Evolutionary conservation across 75 land plant genomes (phyloP).

Genomic region (Isoetes taiwanensis): DNA sequence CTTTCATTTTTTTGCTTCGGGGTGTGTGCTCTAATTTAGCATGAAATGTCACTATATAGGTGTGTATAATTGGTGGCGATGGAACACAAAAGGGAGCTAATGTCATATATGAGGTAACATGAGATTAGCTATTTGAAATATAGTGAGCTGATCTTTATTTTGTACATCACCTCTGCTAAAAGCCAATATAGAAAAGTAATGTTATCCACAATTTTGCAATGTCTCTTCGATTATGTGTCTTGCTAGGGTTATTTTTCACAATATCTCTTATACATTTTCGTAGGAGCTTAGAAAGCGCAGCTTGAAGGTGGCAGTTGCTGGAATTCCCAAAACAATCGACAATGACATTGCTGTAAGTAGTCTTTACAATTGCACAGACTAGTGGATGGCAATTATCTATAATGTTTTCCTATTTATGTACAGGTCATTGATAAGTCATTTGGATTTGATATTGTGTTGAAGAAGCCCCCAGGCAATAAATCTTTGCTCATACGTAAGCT

Average conservation of each 20-base stretch:
- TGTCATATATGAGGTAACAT: conserved; percentile 57
- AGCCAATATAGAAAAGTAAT: background rate
- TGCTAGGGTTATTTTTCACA: no score
- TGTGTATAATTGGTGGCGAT: conserved; percentile 92
- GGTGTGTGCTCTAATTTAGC: background rate
- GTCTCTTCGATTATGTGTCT: no score
- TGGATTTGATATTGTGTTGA: conserved; percentile 96
- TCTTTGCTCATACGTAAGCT: conserved; percentile 93
- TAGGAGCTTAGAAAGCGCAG: conserved; percentile 62
- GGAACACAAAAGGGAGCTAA: conserved; percentile 91
- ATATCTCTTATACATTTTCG: conserved; percentile 8
- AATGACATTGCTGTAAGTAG: conserved; percentile 66
- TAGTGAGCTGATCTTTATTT: no score
- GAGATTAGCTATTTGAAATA: no score
- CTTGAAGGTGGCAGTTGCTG: conserved; percentile 58
- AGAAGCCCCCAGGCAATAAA: conserved; percentile 93
- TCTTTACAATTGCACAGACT: no score
- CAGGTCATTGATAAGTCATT: conserved; percentile 95
- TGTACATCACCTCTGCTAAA: background rate
- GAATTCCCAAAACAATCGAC: conserved; percentile 73
- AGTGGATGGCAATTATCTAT: no score
- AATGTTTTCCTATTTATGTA: background rate
- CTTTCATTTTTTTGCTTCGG: background rate
- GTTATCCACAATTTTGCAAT: background rate
- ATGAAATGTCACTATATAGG: conserved; percentile 35